phyloP scores from a whole-genome alignment of 306 rosid species.

The Dalbergia oliveri region DNA sequence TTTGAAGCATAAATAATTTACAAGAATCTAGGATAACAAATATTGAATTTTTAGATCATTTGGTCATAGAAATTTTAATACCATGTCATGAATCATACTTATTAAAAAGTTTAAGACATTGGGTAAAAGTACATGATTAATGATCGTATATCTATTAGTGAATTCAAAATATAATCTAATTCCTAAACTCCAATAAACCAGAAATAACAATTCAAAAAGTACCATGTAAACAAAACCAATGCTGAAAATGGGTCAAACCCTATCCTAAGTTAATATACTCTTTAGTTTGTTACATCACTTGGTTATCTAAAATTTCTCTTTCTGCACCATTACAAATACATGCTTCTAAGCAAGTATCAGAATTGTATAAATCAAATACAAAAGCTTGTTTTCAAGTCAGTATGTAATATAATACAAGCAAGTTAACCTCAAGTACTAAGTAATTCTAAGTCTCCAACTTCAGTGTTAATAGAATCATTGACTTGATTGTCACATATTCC shows the following conservation, averaged over 20 bases:
- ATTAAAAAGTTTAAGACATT: too few relatives aligned
- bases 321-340: background rate
- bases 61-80: too few relatives aligned
- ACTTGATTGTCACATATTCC: conserved; percentile 37
- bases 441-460: conserved; percentile 35
- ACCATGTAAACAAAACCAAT: background rate
- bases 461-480: conserved; percentile 17
- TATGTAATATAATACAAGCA: background rate
- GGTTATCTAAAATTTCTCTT: background rate
- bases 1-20: too few relatives aligned
- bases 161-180: background rate
- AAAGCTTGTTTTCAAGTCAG: conserved; percentile 11
- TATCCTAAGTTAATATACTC: background rate
- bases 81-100: too few relatives aligned
- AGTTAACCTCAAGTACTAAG: conserved; percentile 7
- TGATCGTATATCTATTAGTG: too few relatives aligned
- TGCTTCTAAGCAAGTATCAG: background rate
- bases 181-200: background rate
- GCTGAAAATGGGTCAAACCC: background rate
- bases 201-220: background rate
- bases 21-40: too few relatives aligned
- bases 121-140: too few relatives aligned
- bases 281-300: background rate
- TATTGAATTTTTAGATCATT: too few relatives aligned
- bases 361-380: background rate